phyloP scores from a whole-genome alignment of 495 filamentous ascomycete species.

The Lindgomyces ingoldianus region DNA sequence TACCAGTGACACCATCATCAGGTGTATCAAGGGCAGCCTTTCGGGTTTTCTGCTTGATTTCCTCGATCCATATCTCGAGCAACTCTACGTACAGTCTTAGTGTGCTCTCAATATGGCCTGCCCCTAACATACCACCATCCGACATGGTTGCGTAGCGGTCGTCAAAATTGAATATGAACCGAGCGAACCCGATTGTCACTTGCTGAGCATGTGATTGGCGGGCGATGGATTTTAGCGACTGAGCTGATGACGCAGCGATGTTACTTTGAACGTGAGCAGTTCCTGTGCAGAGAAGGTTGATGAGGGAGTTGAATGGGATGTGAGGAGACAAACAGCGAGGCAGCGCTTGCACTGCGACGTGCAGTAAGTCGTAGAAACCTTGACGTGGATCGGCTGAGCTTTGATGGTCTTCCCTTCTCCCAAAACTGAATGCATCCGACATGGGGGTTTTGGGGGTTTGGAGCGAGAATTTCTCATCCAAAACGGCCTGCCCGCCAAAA shows the following conservation, averaged over 20 bases:
- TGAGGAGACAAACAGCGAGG: slow-evolving; percentile 88
- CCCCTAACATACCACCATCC: slow-evolving; percentile 93
- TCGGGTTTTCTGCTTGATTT: slow-evolving; percentile 83
- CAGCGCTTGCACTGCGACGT: slow-evolving; percentile 92
- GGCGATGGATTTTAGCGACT: slow-evolving; percentile 93
- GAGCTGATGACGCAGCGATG: slow-evolving; percentile 87
- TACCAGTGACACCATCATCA: slow-evolving; percentile 59
- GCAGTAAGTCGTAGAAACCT: slow-evolving; percentile 91
- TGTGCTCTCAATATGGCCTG: slow-evolving; percentile 93
- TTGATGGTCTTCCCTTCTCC: slow-evolving; percentile 73
- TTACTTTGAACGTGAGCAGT: slow-evolving; percentile 93
- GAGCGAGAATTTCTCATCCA: slow-evolving; percentile 91
- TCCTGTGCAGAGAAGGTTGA: slow-evolving; percentile 94
- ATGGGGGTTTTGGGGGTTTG: slow-evolving; percentile 90
- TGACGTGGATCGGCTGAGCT: slow-evolving; percentile 80
- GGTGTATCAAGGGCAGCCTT: slow-evolving; percentile 64
- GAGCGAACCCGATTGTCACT: slow-evolving; percentile 92
- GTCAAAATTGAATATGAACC: slow-evolving; percentile 98
- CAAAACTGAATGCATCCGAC: slow-evolving; percentile 89
- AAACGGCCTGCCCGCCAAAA: slow-evolving; percentile 90
- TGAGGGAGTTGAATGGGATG: slow-evolving; percentile 88
- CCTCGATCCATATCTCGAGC: slow-evolving; percentile 93
- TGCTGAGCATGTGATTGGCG: slow-evolving; percentile 90
- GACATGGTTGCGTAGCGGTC: slow-evolving; percentile 96
- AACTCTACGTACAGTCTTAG: slow-evolving; percentile 90